A percentile compares a stretch with the other conserved stretches of the same genome.
phyloP scores from a whole-genome alignment of 2,329 filamentous ascomycete genomes.

The Botryotinia calthae region DNA sequence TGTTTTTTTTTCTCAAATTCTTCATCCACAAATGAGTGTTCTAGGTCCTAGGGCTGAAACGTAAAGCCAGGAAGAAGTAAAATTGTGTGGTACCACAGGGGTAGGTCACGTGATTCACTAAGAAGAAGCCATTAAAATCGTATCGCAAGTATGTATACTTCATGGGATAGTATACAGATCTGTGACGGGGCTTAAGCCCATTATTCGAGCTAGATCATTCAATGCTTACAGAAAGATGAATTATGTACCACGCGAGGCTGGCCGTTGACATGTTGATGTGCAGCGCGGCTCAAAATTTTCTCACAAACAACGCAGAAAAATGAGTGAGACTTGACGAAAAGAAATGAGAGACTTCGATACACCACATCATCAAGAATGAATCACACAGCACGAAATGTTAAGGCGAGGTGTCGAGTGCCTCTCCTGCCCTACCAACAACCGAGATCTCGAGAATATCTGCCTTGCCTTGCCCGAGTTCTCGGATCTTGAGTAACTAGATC shows the following conservation, averaged over 20 bases:
- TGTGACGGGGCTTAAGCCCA: not conserved
- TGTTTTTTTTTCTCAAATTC: not conserved
- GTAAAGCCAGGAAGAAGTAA: not conserved
- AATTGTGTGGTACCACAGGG: not conserved
- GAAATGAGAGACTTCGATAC: not conserved
- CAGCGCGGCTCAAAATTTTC: conserved; percentile 4
- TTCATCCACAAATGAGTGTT: not conserved
- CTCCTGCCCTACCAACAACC: conserved; percentile 14
- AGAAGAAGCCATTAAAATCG: not conserved
- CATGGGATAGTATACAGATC: not conserved
- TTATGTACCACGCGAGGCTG: conserved; percentile 3
- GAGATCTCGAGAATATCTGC: conserved; percentile 4
- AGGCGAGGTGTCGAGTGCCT: conserved; percentile 3
- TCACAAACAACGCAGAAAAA: not conserved
- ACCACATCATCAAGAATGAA: not conserved
- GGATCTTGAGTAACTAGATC: conserved; percentile 13
- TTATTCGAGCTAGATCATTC: not conserved
- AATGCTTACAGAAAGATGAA: not conserved
- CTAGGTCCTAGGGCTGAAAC: conserved; percentile 9
- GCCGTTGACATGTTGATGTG: conserved; percentile 14
- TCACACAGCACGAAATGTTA: not conserved
- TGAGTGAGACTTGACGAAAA: conserved; percentile 10
- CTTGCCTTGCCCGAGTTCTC: conserved; percentile 14
- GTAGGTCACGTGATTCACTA: not conserved
- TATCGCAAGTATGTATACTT: not conserved